Conservation (phyloP, 2,329 filamentous ascomycete genomes). For the Apiospora marii region DNA sequence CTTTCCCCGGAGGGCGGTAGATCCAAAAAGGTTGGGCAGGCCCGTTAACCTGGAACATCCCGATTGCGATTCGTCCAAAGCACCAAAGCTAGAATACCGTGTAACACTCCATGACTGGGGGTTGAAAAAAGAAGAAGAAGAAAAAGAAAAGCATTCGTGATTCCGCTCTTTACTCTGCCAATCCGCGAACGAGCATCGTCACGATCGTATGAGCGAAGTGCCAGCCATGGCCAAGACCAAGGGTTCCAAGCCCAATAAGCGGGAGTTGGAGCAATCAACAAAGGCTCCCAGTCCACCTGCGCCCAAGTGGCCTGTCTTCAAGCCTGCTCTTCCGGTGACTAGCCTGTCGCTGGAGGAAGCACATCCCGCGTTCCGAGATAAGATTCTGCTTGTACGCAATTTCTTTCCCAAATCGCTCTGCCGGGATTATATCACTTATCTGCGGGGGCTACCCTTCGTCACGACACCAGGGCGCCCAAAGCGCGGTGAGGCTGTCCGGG, state of each 20-base stretch:
- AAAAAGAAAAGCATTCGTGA: background rate
- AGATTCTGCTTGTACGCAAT: conserved; percentile 76
- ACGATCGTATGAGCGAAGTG: background rate
- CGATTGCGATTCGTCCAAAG: background rate
- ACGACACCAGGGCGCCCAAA: conserved; percentile 84
- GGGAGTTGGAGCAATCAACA: conserved; percentile 7
- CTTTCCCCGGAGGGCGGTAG: conserved; percentile 2
- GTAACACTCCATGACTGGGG: conserved; percentile 1
- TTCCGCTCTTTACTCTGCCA: background rate
- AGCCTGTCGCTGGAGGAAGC: conserved; percentile 68
- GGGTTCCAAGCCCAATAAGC: conserved; percentile 13
- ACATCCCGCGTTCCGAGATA: conserved; percentile 52
- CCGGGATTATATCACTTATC: conserved; percentile 77
- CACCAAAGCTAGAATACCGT: background rate
- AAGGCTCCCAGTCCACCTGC: conserved; percentile 31
- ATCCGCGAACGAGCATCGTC: background rate
- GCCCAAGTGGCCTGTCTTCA: conserved; percentile 74
- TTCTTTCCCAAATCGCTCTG: conserved; percentile 81
- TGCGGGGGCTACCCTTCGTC: conserved; percentile 71
- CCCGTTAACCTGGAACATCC: no score
- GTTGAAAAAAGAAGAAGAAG: background rate
- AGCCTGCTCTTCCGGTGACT: conserved; percentile 70
- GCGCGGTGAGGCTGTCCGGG: conserved; percentile 79
- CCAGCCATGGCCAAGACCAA: conserved; percentile 25
- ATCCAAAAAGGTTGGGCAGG: background rate